Evolutionary conservation across 1,139 yeast genomes (phyloP), one percentile per base, ranked within the genome.

Genomic region (Blastobotrys proliferans): DNA sequence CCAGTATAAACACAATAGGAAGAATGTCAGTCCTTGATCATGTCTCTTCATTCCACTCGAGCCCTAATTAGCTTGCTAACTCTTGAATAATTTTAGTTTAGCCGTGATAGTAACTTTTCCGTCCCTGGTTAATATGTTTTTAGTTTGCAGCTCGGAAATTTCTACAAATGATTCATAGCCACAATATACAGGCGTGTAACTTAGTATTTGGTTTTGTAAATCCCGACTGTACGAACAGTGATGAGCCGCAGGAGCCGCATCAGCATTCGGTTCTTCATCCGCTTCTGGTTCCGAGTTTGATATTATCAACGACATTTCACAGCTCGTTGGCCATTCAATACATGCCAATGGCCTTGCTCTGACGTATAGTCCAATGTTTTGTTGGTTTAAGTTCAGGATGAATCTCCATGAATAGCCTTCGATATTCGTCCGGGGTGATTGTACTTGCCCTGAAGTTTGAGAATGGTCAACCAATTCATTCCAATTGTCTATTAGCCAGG

Each of bases 341-440:
- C 14, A 10, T 16, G 9, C 20, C 24, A 38, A 21, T 21, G 41
- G 35, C 17, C 41, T 19, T 11, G 41, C 41, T 3, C 41, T 35
- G 20, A 38, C 17, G 22, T 29, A 38, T 30, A 38, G 25, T 11
- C 26, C 18, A 29, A 38, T 11, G 11, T 31, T n/a, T n/a, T 31
- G 16, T 16, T 22, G 22, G 6, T 13, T 13, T 6, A 39, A 39
- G 22, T 34, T 34, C 20, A 40, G 35, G 19, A 29, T 21, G 8
- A 40, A 16, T 18, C 38, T 16, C 43, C 43, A 40, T 11, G 38
- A 40, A 26, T 28, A 40, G 9, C 43, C 43, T 34, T 40, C 38
- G 13, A 30, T 28, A 8, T 27, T 17, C 8, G 28, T 22, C 9
- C 31, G 28, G 2, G 43, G 43, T 16, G 27, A 21, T n/a, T 33